Evolutionary conservation across 2,329 filamentous ascomycete genomes (phyloP), one percentile per base, ranked within the genome.

Genomic region (Fusarium veterinarium): DNA sequence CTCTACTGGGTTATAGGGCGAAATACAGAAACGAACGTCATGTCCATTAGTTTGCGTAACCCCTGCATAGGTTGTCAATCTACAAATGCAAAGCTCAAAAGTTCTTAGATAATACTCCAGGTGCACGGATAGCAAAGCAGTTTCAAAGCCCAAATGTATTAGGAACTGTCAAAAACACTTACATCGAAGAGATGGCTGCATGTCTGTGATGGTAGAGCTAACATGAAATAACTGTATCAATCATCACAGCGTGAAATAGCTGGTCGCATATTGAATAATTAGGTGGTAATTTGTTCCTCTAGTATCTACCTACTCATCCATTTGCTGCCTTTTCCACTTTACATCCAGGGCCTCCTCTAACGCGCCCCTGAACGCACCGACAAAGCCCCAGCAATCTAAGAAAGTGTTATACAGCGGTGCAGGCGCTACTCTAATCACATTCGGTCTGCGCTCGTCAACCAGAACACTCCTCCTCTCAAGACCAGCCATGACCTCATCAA

Each of bases 331-430:
- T 59, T 67, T 73, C 70, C 66, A 67, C 46, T 59, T 71, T 6
- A 59, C 67, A 52, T 70, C 60, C 44, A 81, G 49, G 9, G 75
- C 78, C 61, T 74, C 65, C 30, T 45, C 58, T 35, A 81, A 52
- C 20, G 79, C 79, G 30, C 56, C 64, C 40, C 62, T 63, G 45
- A 81, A 79, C 16, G 74, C 76, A 66, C 62, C 60, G 17, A 77
- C 77, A 72, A 81, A 81, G n/a, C 75, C 75, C 38, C 71, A 80
- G 58, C 80, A 81, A 57, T 97, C 94, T 45, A 83, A 83, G 79
- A 92, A 95, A 1, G 87, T 91, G 79, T 95, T 96, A 80, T 96
- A 97, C 78, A 97, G 79, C 12, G 94, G 93, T 45, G 91, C 91
- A 7, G 94, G 93, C 8, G 94, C 93, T 9, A 95, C 90, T 13